Percentiles rank a stretch among this genome's conserved stretches.
These are phyloP conservation scores for Spiraea crenata DNA, from an alignment of 331 rosid genomes.

Conservation along the genomic window DNA sequence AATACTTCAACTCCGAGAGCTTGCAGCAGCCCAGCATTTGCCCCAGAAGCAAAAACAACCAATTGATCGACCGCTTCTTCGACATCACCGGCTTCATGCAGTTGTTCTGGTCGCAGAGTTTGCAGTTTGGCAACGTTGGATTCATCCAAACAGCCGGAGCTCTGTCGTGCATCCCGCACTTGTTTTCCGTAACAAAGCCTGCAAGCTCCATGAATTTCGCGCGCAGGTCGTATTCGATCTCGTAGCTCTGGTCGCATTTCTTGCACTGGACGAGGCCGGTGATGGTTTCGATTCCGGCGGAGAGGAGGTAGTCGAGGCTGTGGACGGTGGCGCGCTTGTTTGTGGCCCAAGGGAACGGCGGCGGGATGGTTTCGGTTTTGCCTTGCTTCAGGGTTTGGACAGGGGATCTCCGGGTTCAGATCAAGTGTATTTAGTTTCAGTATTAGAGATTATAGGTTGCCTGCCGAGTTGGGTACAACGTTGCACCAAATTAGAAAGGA, in stretches of 20 bases:
- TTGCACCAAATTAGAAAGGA: background rate
- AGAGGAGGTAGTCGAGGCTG: background rate
- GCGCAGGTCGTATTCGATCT: constrained; percentile 19
- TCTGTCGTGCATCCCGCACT: constrained; percentile 11
- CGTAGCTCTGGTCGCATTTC: background rate
- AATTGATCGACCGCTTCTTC: constrained; percentile 30
- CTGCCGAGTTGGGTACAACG: too few species aligned
- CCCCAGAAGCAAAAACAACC: constrained; percentile 42
- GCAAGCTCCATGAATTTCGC: constrained; percentile 21
- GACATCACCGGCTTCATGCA: constrained; percentile 11
- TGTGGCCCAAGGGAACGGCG: constrained; percentile 37
- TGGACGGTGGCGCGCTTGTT: constrained; percentile 12
- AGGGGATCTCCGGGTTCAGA: background rate
- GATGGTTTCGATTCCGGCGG: background rate
- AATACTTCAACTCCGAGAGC: constrained; percentile 27
- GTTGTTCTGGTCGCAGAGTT: constrained; percentile 4
- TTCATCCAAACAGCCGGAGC: constrained; percentile 24
- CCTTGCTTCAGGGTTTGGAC: background rate
- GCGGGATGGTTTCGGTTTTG: background rate
- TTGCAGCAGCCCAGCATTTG: constrained; percentile 40
- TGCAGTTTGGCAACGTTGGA: constrained; percentile 18
- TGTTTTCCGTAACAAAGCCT: background rate
- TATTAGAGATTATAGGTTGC: too few species aligned
- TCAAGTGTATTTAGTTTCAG: too few species aligned
- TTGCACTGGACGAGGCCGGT: constrained; percentile 24